phyloP scores from a whole-genome alignment of 257 asterid genomes.

The Gynochthodes officinalis region DNA sequence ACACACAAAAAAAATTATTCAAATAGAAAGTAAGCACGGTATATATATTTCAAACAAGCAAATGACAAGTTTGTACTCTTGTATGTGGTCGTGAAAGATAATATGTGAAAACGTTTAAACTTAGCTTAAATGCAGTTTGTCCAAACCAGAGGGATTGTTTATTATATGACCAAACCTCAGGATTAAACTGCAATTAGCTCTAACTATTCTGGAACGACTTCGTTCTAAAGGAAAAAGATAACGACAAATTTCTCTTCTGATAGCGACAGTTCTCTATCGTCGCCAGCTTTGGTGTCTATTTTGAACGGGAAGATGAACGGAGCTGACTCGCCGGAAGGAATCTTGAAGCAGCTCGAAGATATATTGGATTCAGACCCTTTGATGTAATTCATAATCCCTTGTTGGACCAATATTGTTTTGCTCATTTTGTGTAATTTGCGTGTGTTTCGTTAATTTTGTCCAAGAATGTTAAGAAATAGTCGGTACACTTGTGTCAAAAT shows the following conservation, averaged over 20 bases:
- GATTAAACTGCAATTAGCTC: neutral
- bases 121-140: neutral
- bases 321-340: conserved; percentile 33
- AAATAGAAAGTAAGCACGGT: no score
- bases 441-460: neutral
- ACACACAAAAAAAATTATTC: no score
- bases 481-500: neutral
- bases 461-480: neutral
- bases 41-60: no score
- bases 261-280: neutral
- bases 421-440: neutral
- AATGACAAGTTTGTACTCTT: neutral
- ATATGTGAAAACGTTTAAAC: no score
- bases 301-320: conserved; percentile 28
- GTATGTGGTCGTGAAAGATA: no score
- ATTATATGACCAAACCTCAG: neutral
- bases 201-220: neutral
- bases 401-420: neutral
- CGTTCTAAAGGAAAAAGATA: neutral
- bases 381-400: conserved; percentile 41
- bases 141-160: neutral
- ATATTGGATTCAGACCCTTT: conserved; percentile 64
- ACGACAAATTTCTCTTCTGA: no score
- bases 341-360: conserved; percentile 49
- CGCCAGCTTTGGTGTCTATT: neutral